These are phyloP conservation scores for Zea mays DNA, from an alignment of 176 grass and related monocot species.

Conservation along the genomic window DNA sequence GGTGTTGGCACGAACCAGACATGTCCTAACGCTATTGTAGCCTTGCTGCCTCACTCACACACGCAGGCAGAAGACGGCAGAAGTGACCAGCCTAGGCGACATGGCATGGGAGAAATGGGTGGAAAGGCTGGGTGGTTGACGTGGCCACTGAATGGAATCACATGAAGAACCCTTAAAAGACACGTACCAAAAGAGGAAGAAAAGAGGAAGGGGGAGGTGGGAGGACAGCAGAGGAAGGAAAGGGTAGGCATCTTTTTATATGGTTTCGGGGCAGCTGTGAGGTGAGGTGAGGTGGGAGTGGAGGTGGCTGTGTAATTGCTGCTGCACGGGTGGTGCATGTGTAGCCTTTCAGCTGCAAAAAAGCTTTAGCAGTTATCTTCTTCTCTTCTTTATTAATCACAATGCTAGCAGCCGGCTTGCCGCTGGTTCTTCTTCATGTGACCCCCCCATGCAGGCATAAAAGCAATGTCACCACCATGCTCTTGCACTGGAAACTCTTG, in stretches of 20 bases:
- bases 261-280: constrained; percentile 38
- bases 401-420: constrained; percentile 20
- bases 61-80: not conserved
- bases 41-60: constrained; percentile 15
- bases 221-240: constrained; percentile 36
- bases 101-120: constrained; percentile 41
- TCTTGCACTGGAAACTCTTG: constrained; percentile 7
- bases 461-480: constrained; percentile 34
- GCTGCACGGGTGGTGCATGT: constrained; percentile 49
- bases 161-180: constrained; percentile 35
- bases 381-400: constrained; percentile 46
- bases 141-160: constrained; percentile 52
- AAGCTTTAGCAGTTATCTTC: constrained; percentile 38
- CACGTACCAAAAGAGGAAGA: constrained; percentile 32
- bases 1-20: constrained; percentile 28
- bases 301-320: constrained; percentile 40
- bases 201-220: not conserved
- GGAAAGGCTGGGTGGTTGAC: constrained; percentile 31
- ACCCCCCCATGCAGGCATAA: constrained; percentile 34
- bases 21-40: constrained; percentile 33
- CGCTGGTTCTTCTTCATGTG: constrained; percentile 38
- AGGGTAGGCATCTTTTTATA: constrained; percentile 44
- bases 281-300: not conserved
- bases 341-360: constrained; percentile 38
- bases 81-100: constrained; percentile 31